phyloP scores from a whole-genome alignment of 2,329 filamentous ascomycete species.

The Ambrosiella xylebori region DNA sequence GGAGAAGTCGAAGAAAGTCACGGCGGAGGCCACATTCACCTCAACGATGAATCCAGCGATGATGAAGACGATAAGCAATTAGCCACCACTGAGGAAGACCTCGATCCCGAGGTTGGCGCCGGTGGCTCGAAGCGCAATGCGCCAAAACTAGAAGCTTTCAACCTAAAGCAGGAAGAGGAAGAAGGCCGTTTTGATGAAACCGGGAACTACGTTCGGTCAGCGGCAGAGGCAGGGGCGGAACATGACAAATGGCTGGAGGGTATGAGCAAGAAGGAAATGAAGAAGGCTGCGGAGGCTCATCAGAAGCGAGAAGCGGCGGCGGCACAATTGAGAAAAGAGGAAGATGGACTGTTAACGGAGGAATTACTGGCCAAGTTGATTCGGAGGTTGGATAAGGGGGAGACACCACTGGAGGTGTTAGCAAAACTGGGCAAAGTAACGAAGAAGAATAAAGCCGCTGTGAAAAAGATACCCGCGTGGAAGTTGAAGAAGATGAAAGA shows the following conservation, averaged over 20 bases:
- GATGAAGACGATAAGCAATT: constrained; percentile 52
- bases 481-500: constrained; percentile 52
- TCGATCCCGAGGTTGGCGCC: constrained; percentile 80
- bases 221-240: constrained; percentile 69
- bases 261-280: constrained; percentile 85
- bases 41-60: constrained; percentile 38
- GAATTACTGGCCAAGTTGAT: constrained; percentile 64
- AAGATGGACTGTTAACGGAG: constrained; percentile 56
- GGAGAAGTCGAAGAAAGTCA: constrained; percentile 62
- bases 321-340: constrained; percentile 50
- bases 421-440: constrained; percentile 58
- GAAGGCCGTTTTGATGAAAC: constrained; percentile 82
- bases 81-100: constrained; percentile 54
- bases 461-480: constrained; percentile 44
- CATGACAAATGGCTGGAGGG: constrained; percentile 91
- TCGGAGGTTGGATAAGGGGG: constrained; percentile 53
- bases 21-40: constrained; percentile 52
- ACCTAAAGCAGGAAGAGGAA: constrained; percentile 76
- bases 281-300: constrained; percentile 68
- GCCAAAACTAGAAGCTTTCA: constrained; percentile 90
- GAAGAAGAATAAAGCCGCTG: constrained; percentile 31
- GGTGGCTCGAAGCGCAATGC: constrained; percentile 86
- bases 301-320: constrained; percentile 68
- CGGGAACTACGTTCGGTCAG: constrained; percentile 84
- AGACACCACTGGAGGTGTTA: constrained; percentile 77